phyloP scores from a whole-genome alignment of 225 moss, liverwort and hornwort species.

The Takakia lepidozioides region DNA sequence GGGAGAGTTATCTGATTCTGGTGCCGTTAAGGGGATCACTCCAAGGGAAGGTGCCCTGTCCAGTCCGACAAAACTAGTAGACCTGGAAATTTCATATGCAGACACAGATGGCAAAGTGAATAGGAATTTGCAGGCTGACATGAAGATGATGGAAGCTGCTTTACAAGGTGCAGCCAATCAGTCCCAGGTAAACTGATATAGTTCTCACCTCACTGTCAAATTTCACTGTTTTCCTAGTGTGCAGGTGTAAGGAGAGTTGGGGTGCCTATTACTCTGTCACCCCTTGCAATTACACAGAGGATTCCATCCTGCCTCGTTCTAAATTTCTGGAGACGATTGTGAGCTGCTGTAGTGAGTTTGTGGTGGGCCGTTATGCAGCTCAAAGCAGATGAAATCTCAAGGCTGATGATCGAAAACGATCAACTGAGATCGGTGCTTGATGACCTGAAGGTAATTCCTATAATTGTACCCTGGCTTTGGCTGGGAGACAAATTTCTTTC shows the following conservation, averaged over 20 bases:
- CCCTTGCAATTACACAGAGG: no score
- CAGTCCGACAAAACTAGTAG: constrained; percentile 16
- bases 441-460: constrained; percentile 65
- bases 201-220: background rate
- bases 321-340: no score
- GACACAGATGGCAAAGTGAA: constrained; percentile 17
- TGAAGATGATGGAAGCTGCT: constrained; percentile 96
- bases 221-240: background rate
- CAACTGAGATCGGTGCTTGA: constrained; percentile 64
- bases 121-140: constrained; percentile 38
- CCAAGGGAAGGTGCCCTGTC: constrained; percentile 9
- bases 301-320: no score
- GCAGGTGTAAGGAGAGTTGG: no score
- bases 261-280: no score
- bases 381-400: constrained; percentile 96
- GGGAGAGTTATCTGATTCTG: constrained; percentile 13
- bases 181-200: constrained; percentile 53
- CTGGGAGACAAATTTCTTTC: no score
- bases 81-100: constrained; percentile 14
- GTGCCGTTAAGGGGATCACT: constrained; percentile 1
- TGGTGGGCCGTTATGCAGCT: no score
- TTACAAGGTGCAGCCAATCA: constrained; percentile 92
- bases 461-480: no score
- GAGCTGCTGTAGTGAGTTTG: no score
- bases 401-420: constrained; percentile 92